Evolutionary conservation across 495 filamentous ascomycete species (phyloP), one percentile per base, ranked within the genome.

Genomic region (Penicillium silybi): DNA sequence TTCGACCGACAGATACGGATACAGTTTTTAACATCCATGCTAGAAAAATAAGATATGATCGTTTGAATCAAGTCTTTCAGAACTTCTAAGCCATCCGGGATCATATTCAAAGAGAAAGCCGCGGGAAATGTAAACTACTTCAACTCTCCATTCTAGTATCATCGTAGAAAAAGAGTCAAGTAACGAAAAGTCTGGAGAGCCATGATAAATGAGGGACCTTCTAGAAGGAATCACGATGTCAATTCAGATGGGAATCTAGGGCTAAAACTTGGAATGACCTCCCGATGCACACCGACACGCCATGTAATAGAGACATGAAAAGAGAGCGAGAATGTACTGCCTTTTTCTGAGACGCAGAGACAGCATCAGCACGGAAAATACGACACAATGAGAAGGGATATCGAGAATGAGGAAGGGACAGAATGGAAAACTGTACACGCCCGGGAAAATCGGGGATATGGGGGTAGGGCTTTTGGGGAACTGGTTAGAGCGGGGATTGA

Each of bases 221-320:
- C 11, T 27, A 34, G 23, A 47, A 41, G 10, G 29, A 48, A 25
- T 55, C 46, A 45, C 25, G 35, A 41, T 51, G 27, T 57, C 38
- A 56, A 59, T 58, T 62, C 52, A 59, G 51, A 43, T 55, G 55
- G 58, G 61, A 59, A 64, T 64, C 46, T 57, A 59, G 23, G 57
- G 54, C 46, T 48, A 39, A 58, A 55, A 61, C 22, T 59, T 49
- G 23, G 46, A 40, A 61, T 34, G 43, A 50, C 57, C 41, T 47
- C 49, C 49, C 52, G 53, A 56, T 58, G 52, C 47, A 61, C 56
- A 47, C 58, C 58, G 44, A 48, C 58, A 57, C 56, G 61, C 56
- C 58, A 26, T 57, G 42, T 41, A 51, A 58, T 41, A 29, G 32
- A 44, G 46, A 38, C 2, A 17, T 4, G 11, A 41, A 41, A 32